Conservation (phyloP, 2,329 filamentous ascomycete genomes). For the Thermothelomyces thermophilus region DNA sequence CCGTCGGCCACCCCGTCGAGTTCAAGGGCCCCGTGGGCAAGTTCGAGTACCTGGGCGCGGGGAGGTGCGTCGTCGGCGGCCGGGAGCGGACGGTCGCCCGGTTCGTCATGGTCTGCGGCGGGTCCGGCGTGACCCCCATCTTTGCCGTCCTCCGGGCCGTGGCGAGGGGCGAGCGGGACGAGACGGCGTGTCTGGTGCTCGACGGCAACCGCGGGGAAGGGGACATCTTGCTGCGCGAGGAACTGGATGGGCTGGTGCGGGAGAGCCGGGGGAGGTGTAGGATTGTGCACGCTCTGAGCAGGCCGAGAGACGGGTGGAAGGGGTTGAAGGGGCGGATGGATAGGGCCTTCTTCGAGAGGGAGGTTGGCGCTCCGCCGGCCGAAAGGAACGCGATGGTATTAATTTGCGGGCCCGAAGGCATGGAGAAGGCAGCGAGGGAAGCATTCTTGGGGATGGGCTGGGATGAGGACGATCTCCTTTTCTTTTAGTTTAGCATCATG, state of each 20-base stretch:
- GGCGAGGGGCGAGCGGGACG: constrained; percentile 51
- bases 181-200: constrained; percentile 64
- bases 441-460: constrained; percentile 57
- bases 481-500: constrained; percentile 57
- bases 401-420: constrained; percentile 68
- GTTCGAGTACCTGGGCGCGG: constrained; percentile 69
- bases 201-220: constrained; percentile 70
- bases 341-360: constrained; percentile 52
- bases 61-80: constrained; percentile 55
- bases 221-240: constrained; percentile 73
- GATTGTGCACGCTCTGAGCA: constrained; percentile 63
- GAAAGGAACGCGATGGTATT: constrained; percentile 57
- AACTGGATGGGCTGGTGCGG: constrained; percentile 59
- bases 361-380: constrained; percentile 40
- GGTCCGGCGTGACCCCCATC: constrained; percentile 88
- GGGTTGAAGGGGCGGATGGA: constrained; percentile 64
- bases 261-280: constrained; percentile 51
- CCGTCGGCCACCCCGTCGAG: constrained; percentile 66
- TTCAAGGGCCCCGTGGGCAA: constrained; percentile 86
- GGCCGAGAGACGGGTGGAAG: constrained; percentile 57
- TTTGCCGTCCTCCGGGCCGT: constrained; percentile 75
- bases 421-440: constrained; percentile 61
- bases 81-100: constrained; percentile 50
- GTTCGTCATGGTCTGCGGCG: constrained; percentile 83
- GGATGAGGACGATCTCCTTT: constrained; percentile 64